Evolutionary conservation across 352 stramenopile genomes (phyloP), one percentile per base, ranked within the genome.

Genomic region (Phytophthora pluvialis): DNA sequence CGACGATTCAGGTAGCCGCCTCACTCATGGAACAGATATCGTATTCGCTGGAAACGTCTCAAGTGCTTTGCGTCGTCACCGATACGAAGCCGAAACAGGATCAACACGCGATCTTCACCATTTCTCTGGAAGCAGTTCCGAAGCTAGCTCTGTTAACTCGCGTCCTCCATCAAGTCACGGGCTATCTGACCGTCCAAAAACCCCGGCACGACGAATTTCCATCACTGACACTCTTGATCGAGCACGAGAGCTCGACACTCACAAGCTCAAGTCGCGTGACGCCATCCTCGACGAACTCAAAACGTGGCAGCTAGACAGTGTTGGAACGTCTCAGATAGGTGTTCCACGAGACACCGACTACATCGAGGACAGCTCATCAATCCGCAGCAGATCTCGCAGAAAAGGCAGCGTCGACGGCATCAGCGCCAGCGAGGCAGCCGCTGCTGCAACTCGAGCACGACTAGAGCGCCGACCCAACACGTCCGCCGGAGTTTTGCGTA

Each of bases 1-100:
- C 7, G 73, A 88, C 44, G 78, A 90, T 51, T 80, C 83, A 0
- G 82, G 83, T 16, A 96, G 87, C 47, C 86, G 81, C 10, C 68
- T 97, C n/a, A 97, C 90, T 4, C 90, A 97, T 63, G 90, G 90
- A 35, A 92, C 85, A 1, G 80, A 91, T 47, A 90, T 96, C 31
- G 87, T 95, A 2, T 94, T 97, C 70, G 89, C 90, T 2, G 90
- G 90, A 40, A 96, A 95, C 64, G 81, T 95, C n/a, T 93, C 88
- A 2, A 94, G 86, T 18, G 81, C 89, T 3, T 59, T 96, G 49
- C 80, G 89, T 11, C 76, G 86, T 5, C 85, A 90, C 51, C 73
- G 86, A 31, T 87, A 75, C 43, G 84, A 93, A 64, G 81, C 72
- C 15, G 80, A 91, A 60, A 47, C 64, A 1, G 67, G 81, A 16